Base-by-base conservation (phyloP, 2,329 filamentous ascomycete genomes). In the Helicocarpus griseus region DNA sequence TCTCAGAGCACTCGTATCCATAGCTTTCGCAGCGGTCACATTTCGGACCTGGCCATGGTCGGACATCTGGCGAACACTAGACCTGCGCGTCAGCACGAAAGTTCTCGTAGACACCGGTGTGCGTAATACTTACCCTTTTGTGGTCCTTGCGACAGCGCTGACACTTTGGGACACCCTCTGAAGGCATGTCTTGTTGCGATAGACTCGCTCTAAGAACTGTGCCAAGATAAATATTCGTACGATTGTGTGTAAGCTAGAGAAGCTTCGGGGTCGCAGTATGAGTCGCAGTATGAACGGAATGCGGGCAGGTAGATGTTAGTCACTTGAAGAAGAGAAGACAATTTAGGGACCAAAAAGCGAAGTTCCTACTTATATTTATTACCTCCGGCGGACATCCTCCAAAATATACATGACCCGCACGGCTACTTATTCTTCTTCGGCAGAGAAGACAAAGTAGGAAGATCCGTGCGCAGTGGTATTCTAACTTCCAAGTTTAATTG, bases 11-110 rank as follows among this genome's bases (percentile, higher is more conserved):
- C 26, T 58, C 57, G 44, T 58, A 57, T 24, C 55, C 55, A 38
- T 57, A 57, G 24, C 54, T 58, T 38, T 57, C 53, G 45, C 57
- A 58, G 39, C 57, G 57, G 21, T 58, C 55, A 36, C 57, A 58
- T 51, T 56, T 58, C 48, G 52, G 48, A 22, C 55, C 57, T 39
- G 57, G 55, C 57, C 57, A 58, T 47, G 49, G 38, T 40, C 57
- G 52, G 44, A 52, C 54, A 21, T 57, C 57, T 1, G 57, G 57
- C n/a, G 52, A 56, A 33, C 57, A 58, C 57, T 58, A 43, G 46
- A 22, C 31, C 22, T 29, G 17, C n/a, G 45, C n/a, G 45, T 56
- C 52, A 54, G 49, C 29, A 50, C 33, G 21, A 31, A 38, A 49
- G 5, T 33, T n/a, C 28, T 17, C 7, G 24, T 24, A 38, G 21